phyloP scores from a whole-genome alignment of 2,329 filamentous ascomycete genomes.

The Plectosphaerella plurivora region DNA sequence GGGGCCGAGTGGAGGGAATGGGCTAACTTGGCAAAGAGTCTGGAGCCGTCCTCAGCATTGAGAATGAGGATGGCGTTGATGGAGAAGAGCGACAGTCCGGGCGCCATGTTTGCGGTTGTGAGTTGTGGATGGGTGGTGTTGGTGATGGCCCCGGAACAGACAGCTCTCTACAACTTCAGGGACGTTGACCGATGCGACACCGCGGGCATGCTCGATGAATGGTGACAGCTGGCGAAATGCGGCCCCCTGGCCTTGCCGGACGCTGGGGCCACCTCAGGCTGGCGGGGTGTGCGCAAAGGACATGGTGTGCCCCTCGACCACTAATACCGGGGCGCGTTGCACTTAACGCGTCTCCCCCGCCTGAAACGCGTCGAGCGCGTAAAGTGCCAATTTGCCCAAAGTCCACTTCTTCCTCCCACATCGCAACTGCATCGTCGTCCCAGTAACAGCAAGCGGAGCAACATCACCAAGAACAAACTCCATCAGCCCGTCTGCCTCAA shows the following conservation, averaged over 20 bases:
- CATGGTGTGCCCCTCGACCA: not conserved
- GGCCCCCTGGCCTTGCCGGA: too few species aligned
- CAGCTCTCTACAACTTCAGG: not conserved
- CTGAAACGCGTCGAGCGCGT: conserved; percentile 4
- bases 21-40: conserved; percentile 86
- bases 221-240: too few species aligned
- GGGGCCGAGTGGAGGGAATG: not conserved
- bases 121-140: conserved; percentile 2
- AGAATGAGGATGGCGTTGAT: conserved; percentile 76
- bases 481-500: too few species aligned
- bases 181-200: too few species aligned
- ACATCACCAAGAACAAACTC: too few species aligned
- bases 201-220: too few species aligned
- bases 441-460: not conserved
- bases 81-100: conserved; percentile 70
- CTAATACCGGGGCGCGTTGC: too few species aligned
- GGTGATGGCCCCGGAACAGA: not conserved
- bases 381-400: conserved; percentile 5
- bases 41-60: conserved; percentile 79
- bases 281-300: too few species aligned
- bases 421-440: not conserved
- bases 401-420: not conserved
- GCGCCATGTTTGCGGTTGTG: conserved; percentile 51
- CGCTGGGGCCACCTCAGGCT: too few species aligned
- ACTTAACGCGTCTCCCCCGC: conserved; percentile 5